Conservation (phyloP, 2,329 filamentous ascomycete genomes). For the Elsinoe fawcettii region DNA sequence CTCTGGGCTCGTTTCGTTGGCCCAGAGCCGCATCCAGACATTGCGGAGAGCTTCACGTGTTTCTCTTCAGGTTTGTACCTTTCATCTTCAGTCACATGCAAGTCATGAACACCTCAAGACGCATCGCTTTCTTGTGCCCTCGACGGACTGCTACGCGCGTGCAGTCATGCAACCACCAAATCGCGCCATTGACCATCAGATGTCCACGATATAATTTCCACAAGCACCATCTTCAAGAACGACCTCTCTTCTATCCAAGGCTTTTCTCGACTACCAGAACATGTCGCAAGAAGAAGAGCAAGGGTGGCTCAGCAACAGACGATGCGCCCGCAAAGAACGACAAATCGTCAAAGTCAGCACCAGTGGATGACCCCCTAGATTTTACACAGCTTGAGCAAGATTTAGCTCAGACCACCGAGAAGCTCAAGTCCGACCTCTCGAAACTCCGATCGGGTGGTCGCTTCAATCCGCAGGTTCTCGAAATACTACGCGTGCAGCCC, state of each 20-base stretch:
- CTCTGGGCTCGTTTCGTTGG: neutral
- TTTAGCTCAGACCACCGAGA: conserved; percentile 48
- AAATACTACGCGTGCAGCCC: conserved; percentile 53
- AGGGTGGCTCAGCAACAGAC: conserved; percentile 43
- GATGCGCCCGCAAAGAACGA: conserved; percentile 26
- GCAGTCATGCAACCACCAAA: neutral
- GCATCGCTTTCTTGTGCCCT: neutral
- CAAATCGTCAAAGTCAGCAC: conserved; percentile 29
- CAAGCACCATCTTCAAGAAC: neutral
- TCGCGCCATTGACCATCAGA: neutral
- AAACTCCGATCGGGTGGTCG: conserved; percentile 56
- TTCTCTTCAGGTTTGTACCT: neutral
- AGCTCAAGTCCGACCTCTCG: conserved; percentile 53
- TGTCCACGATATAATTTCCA: neutral
- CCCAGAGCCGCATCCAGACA: neutral
- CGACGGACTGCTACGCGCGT: neutral
- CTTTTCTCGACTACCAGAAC: conserved; percentile 37
- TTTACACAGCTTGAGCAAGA: conserved; percentile 50
- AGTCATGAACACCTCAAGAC: neutral
- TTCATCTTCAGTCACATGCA: neutral
- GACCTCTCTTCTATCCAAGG: conserved; percentile 15
- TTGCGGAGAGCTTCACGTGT: neutral
- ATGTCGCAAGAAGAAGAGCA: conserved; percentile 40
- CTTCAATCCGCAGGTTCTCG: conserved; percentile 55
- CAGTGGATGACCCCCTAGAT: conserved; percentile 51